Evolutionary conservation across 108 stramenopile genomes (phyloP).

Genomic region (Conticribra weissflogii): DNA sequence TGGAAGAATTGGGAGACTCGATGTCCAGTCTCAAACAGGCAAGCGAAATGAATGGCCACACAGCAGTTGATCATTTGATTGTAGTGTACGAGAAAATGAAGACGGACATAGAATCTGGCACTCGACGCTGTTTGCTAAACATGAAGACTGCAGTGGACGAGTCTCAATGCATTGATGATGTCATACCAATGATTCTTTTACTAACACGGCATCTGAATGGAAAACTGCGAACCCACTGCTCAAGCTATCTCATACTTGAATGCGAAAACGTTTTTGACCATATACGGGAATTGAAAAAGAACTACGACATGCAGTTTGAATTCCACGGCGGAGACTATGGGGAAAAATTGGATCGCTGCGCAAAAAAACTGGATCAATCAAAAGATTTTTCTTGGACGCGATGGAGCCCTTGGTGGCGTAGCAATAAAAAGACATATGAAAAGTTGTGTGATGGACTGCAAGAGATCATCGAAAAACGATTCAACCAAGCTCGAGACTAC

Average conservation of each 20-base stretch:
- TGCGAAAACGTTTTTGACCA: slow-evolving; percentile 15
- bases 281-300: slow-evolving; percentile 27
- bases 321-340: slow-evolving; percentile 18
- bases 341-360: slow-evolving; percentile 33
- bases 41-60: slow-evolving; percentile 12
- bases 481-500: slow-evolving; percentile 25
- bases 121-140: no score
- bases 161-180: slow-evolving; percentile 47
- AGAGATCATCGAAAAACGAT: slow-evolving; percentile 8
- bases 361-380: slow-evolving; percentile 23
- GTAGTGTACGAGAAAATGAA: slow-evolving; percentile 36
- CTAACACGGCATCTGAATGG: slow-evolving; percentile 34
- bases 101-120: no score
- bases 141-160: no score
- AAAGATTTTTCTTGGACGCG: not conserved
- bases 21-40: slow-evolving; percentile 42
- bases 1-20: slow-evolving; percentile 27
- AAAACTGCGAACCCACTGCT: slow-evolving; percentile 20
- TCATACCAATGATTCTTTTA: slow-evolving; percentile 15
- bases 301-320: slow-evolving; percentile 26
- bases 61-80: slow-evolving; percentile 16
- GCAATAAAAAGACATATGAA: slow-evolving; percentile 34
- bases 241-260: slow-evolving; percentile 19
- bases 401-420: not conserved
- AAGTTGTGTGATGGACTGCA: slow-evolving; percentile 6